Conservation (phyloP, 495 filamentous ascomycete species). For the Podospora comata region DNA sequence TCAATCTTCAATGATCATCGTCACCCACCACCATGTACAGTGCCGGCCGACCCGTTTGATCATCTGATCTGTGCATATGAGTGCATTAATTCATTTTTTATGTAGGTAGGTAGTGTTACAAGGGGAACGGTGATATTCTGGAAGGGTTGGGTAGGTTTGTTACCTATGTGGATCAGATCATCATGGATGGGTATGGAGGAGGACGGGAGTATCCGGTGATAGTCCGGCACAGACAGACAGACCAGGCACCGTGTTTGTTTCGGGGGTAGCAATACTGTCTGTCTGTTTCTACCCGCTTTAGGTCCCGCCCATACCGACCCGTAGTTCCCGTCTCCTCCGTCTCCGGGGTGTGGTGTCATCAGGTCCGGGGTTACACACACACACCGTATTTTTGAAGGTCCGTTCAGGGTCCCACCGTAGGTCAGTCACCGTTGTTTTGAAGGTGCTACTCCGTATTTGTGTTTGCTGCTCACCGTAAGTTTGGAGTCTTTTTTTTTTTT, state of each 20-base stretch:
- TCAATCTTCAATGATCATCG: neutral
- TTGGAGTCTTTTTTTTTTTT: neutral
- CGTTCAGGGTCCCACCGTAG: neutral
- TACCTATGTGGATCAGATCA: neutral
- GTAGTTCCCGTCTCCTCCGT: neutral
- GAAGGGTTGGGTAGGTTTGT: neutral
- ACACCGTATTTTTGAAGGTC: too few species aligned
- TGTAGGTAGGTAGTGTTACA: neutral
- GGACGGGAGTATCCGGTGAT: neutral
- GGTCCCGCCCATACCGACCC: neutral
- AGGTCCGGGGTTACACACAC: too few species aligned
- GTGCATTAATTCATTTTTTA: neutral
- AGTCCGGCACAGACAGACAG: neutral
- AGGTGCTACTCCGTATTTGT: too few species aligned
- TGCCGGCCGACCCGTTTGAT: neutral
- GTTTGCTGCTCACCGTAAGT: neutral
- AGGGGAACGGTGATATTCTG: neutral
- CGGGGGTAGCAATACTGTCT: neutral
- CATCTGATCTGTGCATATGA: neutral
- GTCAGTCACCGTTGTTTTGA: too few species aligned
- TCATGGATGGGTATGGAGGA: neutral
- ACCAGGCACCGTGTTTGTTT: neutral
- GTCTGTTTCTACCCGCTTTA: neutral
- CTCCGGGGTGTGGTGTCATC: too few species aligned
- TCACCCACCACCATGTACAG: neutral